A percentile compares a stretch with the other conserved stretches of the same genome.
These are phyloP conservation scores for Rhypophila decipiens DNA, from an alignment of 495 filamentous ascomycete species.

Conservation along the genomic window DNA sequence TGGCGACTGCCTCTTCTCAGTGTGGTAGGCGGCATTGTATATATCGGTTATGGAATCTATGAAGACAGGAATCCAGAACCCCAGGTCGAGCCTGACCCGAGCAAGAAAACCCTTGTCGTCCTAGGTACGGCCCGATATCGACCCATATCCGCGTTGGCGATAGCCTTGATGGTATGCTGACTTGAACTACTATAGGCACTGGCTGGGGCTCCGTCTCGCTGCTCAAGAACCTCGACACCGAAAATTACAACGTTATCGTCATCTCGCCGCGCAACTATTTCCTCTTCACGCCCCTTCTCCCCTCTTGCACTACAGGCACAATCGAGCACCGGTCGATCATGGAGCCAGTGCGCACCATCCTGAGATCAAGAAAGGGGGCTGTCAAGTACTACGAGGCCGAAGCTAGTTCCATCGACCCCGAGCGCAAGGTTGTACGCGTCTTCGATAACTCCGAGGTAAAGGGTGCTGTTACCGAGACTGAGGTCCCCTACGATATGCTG, in stretches of 20 bases:
- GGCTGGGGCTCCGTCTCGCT: slow-evolving; percentile 97
- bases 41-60: slow-evolving; percentile 76
- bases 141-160: neutral
- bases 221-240: slow-evolving; percentile 95
- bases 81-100: slow-evolving; percentile 72
- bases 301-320: slow-evolving; percentile 92
- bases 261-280: slow-evolving; percentile 98
- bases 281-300: slow-evolving; percentile 95
- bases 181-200: slow-evolving; percentile 52
- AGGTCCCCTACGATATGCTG: slow-evolving; percentile 96
- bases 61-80: slow-evolving; percentile 71
- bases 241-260: slow-evolving; percentile 97
- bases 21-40: slow-evolving; percentile 58
- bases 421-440: slow-evolving; percentile 79
- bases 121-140: slow-evolving; percentile 58
- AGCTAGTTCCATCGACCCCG: slow-evolving; percentile 91
- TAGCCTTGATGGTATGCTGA: slow-evolving; percentile 1
- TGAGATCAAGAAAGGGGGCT: slow-evolving; percentile 81
- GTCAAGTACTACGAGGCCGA: slow-evolving; percentile 99
- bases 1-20: slow-evolving; percentile 75
- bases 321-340: slow-evolving; percentile 99
- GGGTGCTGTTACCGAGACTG: slow-evolving; percentile 73
- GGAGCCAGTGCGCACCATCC: slow-evolving; percentile 94
- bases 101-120: slow-evolving; percentile 95
- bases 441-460: slow-evolving; percentile 90